Evolutionary conservation across 805 yeast genomes (phyloP), one percentile per base, ranked within the genome.

Genomic region (Suhomyces xylopsoci): DNA sequence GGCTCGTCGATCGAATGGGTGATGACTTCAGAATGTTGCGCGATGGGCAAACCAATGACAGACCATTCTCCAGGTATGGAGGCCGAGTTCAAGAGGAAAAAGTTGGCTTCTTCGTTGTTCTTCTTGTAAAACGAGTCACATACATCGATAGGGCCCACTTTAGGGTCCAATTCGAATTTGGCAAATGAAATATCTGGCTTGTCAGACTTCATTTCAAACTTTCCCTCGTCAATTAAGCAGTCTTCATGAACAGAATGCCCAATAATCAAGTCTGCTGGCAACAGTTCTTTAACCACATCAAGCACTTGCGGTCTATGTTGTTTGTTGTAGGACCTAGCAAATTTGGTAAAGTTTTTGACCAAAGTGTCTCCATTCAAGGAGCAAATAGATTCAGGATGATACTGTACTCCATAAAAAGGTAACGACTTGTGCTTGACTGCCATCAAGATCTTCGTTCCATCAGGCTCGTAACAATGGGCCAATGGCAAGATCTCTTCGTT

Each of bases 341-440:
- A 53, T 0, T 44, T 28, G 77, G 86, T 82, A 64, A 93, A 93
- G 63, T 88, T 88, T 8, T 60, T 56, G 3, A 92, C 67, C 49
- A 94, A 65, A 9, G 65, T 61, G 2, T 63, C 76, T 1, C 99
- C 99, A 46, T 71, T 60, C 12, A 77, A 73, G 0, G 97, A 90
- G 60, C 97, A 90, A 40, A 93, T 83, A 1, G 97, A 90, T 63
- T 94, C 99, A 0, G 99, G 99, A 63, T 94, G 99, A 63, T 92
- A 96, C 63, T 94, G 99, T 2, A 94, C 97, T 0, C 97, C 99
- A 66, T 77, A 93, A 72, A 87, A 88, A 0, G 97, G 97, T 19
- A 71, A 68, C 0, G 36, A 17, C 0, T 47, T 58, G 62, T 89
- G 92, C 62, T 73, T 79, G 0, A 80, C 94, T 0, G 96, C 97